These are phyloP conservation scores for Lactarius akahatsu DNA, from an alignment of 768 basidiomycete species.

Conservation along the genomic window DNA sequence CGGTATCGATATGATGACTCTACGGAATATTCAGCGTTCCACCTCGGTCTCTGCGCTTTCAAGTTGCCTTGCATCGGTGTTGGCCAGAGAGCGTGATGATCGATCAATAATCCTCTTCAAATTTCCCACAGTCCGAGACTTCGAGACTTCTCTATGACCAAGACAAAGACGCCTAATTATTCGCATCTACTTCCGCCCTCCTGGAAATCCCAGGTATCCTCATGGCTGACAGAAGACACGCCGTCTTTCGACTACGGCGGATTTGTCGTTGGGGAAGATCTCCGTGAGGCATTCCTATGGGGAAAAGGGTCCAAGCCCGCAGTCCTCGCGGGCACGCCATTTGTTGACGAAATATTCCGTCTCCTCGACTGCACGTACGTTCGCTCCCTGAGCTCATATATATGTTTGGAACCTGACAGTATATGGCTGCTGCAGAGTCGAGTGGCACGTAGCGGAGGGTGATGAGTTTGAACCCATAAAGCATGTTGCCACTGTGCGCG, in stretches of 20 bases:
- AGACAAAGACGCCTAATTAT: constrained; percentile 27
- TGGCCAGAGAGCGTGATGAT: too few species aligned
- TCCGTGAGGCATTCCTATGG: constrained; percentile 82
- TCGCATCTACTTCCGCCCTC: constrained; percentile 87
- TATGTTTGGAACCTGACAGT: not conserved
- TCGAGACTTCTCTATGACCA: not conserved
- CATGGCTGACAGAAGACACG: constrained; percentile 90
- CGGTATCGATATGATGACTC: too few species aligned
- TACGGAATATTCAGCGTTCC: too few species aligned
- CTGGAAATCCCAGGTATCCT: constrained; percentile 79
- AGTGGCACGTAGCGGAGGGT: constrained; percentile 92
- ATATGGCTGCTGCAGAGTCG: constrained; percentile 56
- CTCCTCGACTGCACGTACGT: constrained; percentile 88
- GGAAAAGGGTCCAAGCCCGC: constrained; percentile 83
- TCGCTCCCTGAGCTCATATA: not conserved
- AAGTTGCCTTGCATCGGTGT: too few species aligned
- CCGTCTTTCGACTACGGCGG: constrained; percentile 85
- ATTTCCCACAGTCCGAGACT: not conserved
- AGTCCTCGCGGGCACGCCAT: constrained; percentile 92
- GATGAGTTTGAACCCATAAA: constrained; percentile 75
- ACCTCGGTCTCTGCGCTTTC: too few species aligned
- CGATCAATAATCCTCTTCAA: too few species aligned
- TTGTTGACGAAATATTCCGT: constrained; percentile 89
- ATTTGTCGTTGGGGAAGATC: constrained; percentile 48
- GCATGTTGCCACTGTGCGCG: constrained; percentile 87